Conservation (phyloP, 352 stramenopile species). For the Peronosclerospora sorghi region DNA sequence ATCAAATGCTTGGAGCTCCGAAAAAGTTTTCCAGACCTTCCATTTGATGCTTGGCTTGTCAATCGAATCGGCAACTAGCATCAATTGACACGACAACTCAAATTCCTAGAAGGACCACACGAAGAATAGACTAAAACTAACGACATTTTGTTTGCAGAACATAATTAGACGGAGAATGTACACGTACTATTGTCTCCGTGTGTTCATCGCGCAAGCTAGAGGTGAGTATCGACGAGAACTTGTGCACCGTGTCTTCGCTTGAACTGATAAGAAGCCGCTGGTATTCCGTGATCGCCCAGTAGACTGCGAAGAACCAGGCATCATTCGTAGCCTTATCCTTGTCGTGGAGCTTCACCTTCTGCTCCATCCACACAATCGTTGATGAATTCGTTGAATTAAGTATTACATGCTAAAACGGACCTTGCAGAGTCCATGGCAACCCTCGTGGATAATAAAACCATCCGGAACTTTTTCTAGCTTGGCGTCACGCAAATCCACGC, state of each 20-base stretch:
- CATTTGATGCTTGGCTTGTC: slow-evolving; percentile 67
- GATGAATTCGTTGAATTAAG: neutral
- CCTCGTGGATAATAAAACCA: slow-evolving; percentile 65
- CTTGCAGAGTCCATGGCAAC: slow-evolving; percentile 24
- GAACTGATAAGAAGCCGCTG: slow-evolving; percentile 30
- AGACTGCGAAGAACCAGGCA: slow-evolving; percentile 72
- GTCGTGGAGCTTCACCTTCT: slow-evolving; percentile 71
- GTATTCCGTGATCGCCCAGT: slow-evolving; percentile 61
- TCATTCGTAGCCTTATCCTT: slow-evolving; percentile 67
- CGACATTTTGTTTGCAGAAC: too few species aligned
- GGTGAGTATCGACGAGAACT: slow-evolving; percentile 45
- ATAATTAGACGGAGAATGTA: neutral
- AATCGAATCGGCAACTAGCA: slow-evolving; percentile 33
- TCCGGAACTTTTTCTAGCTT: slow-evolving; percentile 65
- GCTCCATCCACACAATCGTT: neutral
- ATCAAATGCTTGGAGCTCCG: slow-evolving; percentile 54
- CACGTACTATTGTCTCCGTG: slow-evolving; percentile 20
- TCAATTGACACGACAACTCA: slow-evolving; percentile 60
- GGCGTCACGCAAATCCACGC: slow-evolving; percentile 41
- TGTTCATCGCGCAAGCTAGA: slow-evolving; percentile 45
- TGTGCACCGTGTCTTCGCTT: slow-evolving; percentile 26
- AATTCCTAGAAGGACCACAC: slow-evolving; percentile 34
- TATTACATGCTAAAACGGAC: slow-evolving; percentile 7
- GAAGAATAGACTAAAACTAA: neutral
- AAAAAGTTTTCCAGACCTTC: slow-evolving; percentile 68